Evolutionary conservation across 306 rosid genomes (phyloP).

Genomic region (Cucumis cinereus): DNA sequence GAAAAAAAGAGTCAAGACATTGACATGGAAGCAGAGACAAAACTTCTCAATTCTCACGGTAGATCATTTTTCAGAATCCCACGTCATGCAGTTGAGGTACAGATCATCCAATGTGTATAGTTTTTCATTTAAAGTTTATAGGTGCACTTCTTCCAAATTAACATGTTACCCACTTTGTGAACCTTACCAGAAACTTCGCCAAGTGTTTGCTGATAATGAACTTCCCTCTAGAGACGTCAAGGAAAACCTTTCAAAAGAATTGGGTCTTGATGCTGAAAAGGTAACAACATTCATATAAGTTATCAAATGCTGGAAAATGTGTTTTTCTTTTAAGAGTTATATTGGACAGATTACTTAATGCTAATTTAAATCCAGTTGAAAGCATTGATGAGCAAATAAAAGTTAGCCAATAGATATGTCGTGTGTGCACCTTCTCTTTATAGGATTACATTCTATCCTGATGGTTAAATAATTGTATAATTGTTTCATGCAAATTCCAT

Average conservation of each 20-base stretch:
- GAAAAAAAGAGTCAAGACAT: slow-evolving; percentile 27
- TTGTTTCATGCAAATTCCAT: neutral
- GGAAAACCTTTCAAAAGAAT: slow-evolving; percentile 58
- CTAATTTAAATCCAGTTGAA: neutral
- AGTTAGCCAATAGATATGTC: neutral
- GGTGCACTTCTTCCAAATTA: neutral
- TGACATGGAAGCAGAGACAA: slow-evolving; percentile 11
- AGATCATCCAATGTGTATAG: neutral
- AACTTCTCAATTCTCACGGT: slow-evolving; percentile 16
- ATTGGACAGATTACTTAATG: neutral
- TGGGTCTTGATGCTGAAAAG: slow-evolving; percentile 73
- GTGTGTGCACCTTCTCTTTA: neutral
- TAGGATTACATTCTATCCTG: neutral
- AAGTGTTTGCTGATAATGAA: slow-evolving; percentile 66
- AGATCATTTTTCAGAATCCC: slow-evolving; percentile 63
- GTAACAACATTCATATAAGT: slow-evolving; percentile 14
- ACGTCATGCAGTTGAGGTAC: slow-evolving; percentile 59
- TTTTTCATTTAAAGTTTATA: neutral
- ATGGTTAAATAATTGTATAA: neutral
- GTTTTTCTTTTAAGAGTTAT: neutral
- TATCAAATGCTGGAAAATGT: neutral
- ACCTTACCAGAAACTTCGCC: slow-evolving; percentile 64
- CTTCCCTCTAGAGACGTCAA: slow-evolving; percentile 71
- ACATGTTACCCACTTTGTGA: slow-evolving; percentile 1
- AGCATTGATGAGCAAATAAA: neutral